These are phyloP conservation scores for Spinellus fusiger DNA, from an alignment of 192 early-diverging fungal genomes.

Conservation along the genomic window DNA sequence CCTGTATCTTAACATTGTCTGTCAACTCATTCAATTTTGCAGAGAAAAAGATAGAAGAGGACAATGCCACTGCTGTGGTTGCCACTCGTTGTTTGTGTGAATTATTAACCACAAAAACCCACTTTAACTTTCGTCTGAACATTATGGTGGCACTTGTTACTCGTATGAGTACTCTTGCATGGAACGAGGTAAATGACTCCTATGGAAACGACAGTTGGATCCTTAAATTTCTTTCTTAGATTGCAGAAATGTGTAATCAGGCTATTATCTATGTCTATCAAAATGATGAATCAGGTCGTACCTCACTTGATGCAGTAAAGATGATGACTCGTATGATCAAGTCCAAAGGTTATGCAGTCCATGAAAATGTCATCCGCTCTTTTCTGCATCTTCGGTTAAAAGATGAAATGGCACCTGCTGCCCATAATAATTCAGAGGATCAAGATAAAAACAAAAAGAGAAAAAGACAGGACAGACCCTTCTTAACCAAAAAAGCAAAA, in stretches of 20 bases:
- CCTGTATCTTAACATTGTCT: background rate
- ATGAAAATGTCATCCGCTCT: conserved; percentile 60
- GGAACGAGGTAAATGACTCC: conserved; percentile 40
- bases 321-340: conserved; percentile 84
- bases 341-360: conserved; percentile 67
- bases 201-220: background rate
- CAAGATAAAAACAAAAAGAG: conserved; percentile 44
- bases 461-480: conserved; percentile 49
- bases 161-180: conserved; percentile 58
- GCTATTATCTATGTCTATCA: conserved; percentile 74
- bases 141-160: conserved; percentile 78
- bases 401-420: conserved; percentile 64
- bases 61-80: conserved; percentile 38
- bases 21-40: conserved; percentile 4
- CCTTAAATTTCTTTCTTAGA: conserved; percentile 23
- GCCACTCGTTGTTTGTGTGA: conserved; percentile 81
- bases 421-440: conserved; percentile 44
- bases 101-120: conserved; percentile 73
- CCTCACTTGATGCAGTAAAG: conserved; percentile 80
- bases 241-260: conserved; percentile 68
- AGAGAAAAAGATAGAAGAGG: conserved; percentile 31
- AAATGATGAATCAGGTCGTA: conserved; percentile 82
- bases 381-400: conserved; percentile 80
- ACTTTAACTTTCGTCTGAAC: conserved; percentile 95
- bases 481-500: conserved; percentile 59